Percentiles rank a stretch among this genome's conserved stretches.
phyloP scores from a whole-genome alignment of 164 flowering plant genomes.

The Liriodendron chinense region DNA sequence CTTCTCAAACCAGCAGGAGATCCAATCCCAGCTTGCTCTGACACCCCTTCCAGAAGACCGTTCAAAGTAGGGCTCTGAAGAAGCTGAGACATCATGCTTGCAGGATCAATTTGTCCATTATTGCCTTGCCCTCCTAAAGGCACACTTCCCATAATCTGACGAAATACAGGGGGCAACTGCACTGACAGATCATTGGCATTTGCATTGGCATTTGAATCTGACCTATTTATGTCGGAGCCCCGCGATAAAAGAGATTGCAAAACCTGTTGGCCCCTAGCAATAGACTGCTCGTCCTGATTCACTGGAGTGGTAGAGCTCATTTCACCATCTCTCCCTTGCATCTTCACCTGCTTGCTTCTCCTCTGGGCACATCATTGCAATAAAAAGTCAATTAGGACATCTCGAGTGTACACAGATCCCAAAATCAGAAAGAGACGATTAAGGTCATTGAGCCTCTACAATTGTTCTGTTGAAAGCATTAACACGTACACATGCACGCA shows the following conservation, averaged over 20 bases:
- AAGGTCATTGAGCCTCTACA: background rate
- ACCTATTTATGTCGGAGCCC: constrained; percentile 23
- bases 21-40: constrained; percentile 79
- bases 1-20: constrained; percentile 74
- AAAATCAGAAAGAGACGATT: background rate
- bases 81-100: constrained; percentile 69
- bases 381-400: background rate
- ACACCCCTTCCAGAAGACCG: constrained; percentile 68
- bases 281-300: constrained; percentile 29
- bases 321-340: constrained; percentile 31
- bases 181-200: constrained; percentile 18
- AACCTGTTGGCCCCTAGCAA: constrained; percentile 39
- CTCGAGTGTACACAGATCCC: background rate
- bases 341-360: constrained; percentile 38
- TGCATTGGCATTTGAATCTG: background rate
- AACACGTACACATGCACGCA: background rate
- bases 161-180: constrained; percentile 19
- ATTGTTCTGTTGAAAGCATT: background rate
- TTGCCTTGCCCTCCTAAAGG: constrained; percentile 27
- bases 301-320: constrained; percentile 18
- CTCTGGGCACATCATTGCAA: constrained; percentile 23
- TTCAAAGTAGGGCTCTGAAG: constrained; percentile 62
- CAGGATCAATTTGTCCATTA: constrained; percentile 43
- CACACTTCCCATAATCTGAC: constrained; percentile 19
- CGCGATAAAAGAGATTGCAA: constrained; percentile 55